Conservation (phyloP, 2,329 filamentous ascomycete species). For the Trichocomaceae sp. region DNA sequence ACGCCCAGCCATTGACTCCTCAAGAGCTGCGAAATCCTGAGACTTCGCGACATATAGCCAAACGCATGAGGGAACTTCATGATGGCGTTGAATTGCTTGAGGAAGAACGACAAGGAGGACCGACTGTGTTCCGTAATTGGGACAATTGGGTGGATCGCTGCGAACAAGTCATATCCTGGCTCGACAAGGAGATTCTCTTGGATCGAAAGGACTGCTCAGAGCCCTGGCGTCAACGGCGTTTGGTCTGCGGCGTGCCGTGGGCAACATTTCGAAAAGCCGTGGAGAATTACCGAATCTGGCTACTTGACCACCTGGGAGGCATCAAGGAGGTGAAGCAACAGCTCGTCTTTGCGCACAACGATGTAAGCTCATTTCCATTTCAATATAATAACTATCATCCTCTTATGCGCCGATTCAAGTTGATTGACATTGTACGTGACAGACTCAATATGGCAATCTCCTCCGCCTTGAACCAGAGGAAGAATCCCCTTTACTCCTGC, state of each 20-base stretch:
- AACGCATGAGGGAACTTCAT: constrained; percentile 93
- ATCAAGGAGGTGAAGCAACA: constrained; percentile 60
- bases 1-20: constrained; percentile 72
- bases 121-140: constrained; percentile 88
- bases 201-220: constrained; percentile 39
- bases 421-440: background rate
- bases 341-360: constrained; percentile 94
- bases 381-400: background rate
- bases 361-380: constrained; percentile 53
- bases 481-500: constrained; percentile 78
- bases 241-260: constrained; percentile 82
- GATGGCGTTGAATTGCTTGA: constrained; percentile 83
- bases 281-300: constrained; percentile 67
- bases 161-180: constrained; percentile 46
- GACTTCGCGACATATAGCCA: constrained; percentile 87
- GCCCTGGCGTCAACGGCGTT: constrained; percentile 63
- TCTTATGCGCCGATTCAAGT: background rate
- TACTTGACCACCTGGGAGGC: constrained; percentile 67
- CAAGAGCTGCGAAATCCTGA: constrained; percentile 71
- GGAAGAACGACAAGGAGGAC: constrained; percentile 68
- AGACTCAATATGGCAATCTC: constrained; percentile 99
- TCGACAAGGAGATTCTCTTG: constrained; percentile 53
- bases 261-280: constrained; percentile 65
- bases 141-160: constrained; percentile 74
- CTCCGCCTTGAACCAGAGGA: constrained; percentile 64